Percentiles rank a stretch among this genome's conserved stretches.
These are phyloP conservation scores for Phytopythium aichiense DNA, from an alignment of 352 stramenopile genomes.

Conservation along the genomic window DNA sequence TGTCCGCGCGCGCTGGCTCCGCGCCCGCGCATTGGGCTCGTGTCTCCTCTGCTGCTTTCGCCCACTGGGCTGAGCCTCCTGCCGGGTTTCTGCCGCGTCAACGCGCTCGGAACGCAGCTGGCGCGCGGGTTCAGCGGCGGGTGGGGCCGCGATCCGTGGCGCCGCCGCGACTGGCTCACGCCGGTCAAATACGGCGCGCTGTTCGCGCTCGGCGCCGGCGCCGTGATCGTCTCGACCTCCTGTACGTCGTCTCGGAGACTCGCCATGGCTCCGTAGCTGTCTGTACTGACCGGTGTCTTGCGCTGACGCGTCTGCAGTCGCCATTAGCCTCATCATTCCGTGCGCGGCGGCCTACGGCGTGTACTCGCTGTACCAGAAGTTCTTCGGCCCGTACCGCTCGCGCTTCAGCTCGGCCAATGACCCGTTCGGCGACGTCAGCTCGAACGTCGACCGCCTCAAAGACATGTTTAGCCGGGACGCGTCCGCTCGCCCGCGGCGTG, in stretches of 20 bases:
- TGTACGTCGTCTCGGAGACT: slow-evolving; percentile 24
- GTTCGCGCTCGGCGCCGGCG: slow-evolving; percentile 50
- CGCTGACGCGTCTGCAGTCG: slow-evolving; percentile 25
- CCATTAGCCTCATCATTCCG: slow-evolving; percentile 63
- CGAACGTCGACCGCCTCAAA: slow-evolving; percentile 43
- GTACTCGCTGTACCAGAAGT: slow-evolving; percentile 64
- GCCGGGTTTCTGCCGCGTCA: neutral
- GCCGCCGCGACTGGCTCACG: slow-evolving; percentile 37
- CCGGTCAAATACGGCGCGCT: slow-evolving; percentile 60
- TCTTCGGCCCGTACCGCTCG: slow-evolving; percentile 48
- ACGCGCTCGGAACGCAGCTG: slow-evolving; percentile 13
- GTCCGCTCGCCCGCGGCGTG: neutral
- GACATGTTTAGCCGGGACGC: slow-evolving; percentile 37
- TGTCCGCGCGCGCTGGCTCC: neutral
- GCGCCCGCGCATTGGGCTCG: neutral
- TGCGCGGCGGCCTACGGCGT: slow-evolving; percentile 65
- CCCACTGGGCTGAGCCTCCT: neutral
- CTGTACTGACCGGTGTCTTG: neutral
- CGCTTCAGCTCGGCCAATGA: slow-evolving; percentile 17
- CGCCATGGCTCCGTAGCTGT: neutral
- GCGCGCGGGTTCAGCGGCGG: slow-evolving; percentile 24
- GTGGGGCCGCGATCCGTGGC: slow-evolving; percentile 33
- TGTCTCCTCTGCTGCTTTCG: slow-evolving; percentile 1
- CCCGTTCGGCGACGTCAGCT: slow-evolving; percentile 38
- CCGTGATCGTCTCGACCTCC: slow-evolving; percentile 56